Evolutionary conservation across 352 stramenopile genomes (phyloP), one percentile per base, ranked within the genome.

Genomic region (Globisporangium alternatum): DNA sequence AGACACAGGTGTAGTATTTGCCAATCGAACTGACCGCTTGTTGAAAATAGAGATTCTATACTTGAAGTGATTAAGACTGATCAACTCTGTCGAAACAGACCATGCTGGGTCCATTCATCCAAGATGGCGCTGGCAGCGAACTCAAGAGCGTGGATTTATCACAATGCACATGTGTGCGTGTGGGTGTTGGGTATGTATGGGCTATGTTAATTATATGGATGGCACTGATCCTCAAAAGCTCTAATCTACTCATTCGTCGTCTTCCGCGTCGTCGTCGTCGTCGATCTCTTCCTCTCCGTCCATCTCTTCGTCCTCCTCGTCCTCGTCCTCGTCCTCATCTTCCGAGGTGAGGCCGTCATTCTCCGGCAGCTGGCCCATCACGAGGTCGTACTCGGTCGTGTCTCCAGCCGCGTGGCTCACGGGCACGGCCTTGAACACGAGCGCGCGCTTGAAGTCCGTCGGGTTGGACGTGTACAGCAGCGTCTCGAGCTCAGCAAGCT

Each of bases 321-420:
- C 69, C 25, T 71, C 68, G 13, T 75, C 68, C 1, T 90, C 81
- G 1, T 85, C 85, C 60, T 88, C 86, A 47, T 91, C 73, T 44
- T 89, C 80, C 9, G 82, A 91, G 19, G 84, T 90, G 33, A 91
- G 75, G 2, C 80, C 83, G 54, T 94, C 86, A 55, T 90, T 85
- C 54, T 94, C 86, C 0, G 84, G 83, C 48, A 92, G 62, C 62
- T 88, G 75, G n/a, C 86, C 86, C 70, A 91, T 84, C 30, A 92
- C 71, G n/a, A 91, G 70, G 60, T 94, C 86, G 67, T 80, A 94
- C 75, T 94, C 86, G 33, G 81, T 92, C 47, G 78, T 90, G 62
- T 94, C 86, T 33, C 86, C 86, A 0, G 78, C 77, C 9, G 74
- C 72, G 60, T 94, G 85, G 37, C 68, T 67, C 25, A 81, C 65